A percentile compares a stretch with the other conserved stretches of the same genome.
These are phyloP conservation scores for Hyaloscypha bicolor DNA, from an alignment of 495 filamentous ascomycete species.

Conservation along the genomic window DNA sequence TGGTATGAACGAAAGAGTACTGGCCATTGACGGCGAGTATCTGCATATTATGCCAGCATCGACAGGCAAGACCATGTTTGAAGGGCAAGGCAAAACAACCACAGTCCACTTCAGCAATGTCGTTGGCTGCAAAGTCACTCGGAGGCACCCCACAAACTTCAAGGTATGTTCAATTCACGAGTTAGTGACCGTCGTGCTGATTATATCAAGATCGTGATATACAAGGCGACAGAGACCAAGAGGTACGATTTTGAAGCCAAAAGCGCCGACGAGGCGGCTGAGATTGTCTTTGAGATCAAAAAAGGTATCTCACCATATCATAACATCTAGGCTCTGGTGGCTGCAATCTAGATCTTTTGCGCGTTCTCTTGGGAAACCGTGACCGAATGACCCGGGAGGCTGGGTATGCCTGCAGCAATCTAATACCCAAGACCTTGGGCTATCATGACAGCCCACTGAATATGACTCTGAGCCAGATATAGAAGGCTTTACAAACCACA, in stretches of 20 bases:
- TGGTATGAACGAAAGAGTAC: conserved; percentile 76
- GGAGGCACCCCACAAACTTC: conserved; percentile 90
- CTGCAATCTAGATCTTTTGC: not conserved
- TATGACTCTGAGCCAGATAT: too few species aligned
- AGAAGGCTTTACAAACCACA: too few species aligned
- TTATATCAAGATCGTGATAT: conserved; percentile 64
- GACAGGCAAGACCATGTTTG: conserved; percentile 55
- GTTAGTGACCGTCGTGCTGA: not conserved
- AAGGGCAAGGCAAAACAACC: conserved; percentile 82
- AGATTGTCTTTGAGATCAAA: conserved; percentile 88
- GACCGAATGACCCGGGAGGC: not conserved
- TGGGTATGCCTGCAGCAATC: too few species aligned
- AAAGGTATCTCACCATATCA: conserved; percentile 63
- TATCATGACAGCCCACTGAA: too few species aligned
- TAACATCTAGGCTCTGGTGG: conserved; percentile 18
- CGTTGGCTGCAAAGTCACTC: conserved; percentile 88
- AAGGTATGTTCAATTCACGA: conserved; percentile 54
- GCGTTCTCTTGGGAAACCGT: not conserved
- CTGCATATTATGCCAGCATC: conserved; percentile 86
- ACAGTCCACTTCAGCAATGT: conserved; percentile 92
- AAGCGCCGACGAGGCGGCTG: conserved; percentile 75
- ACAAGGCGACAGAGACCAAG: conserved; percentile 84
- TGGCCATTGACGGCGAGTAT: conserved; percentile 93
- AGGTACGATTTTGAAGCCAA: conserved; percentile 95
- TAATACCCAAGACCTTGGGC: too few species aligned